phyloP scores from a whole-genome alignment of 192 early-diverging fungal species.

The Phycomyces blakesleeanus region DNA sequence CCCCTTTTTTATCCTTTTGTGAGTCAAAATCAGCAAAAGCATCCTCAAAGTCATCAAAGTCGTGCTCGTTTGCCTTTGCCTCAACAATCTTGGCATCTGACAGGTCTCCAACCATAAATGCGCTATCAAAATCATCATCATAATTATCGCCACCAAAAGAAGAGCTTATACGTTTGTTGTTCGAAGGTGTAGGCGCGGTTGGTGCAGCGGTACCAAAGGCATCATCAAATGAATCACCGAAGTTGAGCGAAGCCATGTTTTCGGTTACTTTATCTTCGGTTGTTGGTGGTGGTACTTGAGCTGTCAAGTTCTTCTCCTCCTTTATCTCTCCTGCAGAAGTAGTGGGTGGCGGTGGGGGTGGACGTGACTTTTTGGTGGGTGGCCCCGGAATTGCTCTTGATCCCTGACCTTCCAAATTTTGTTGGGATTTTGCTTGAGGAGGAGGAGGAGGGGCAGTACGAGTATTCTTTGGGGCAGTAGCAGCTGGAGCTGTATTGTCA shows the following conservation, averaged over 20 bases:
- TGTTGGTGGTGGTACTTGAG: not conserved
- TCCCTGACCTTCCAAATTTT: not conserved
- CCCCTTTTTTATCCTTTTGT: not conserved
- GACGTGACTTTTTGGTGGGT: slow-evolving; percentile 3
- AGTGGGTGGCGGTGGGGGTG: slow-evolving; percentile 13
- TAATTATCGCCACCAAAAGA: not conserved
- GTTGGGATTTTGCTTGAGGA: slow-evolving; percentile 14
- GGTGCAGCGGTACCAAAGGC: slow-evolving; percentile 15
- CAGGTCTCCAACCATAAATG: slow-evolving; percentile 8
- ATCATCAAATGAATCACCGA: slow-evolving; percentile 29
- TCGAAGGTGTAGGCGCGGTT: not conserved
- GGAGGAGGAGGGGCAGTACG: slow-evolving; percentile 13
- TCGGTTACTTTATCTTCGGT: not conserved
- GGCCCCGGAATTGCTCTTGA: not conserved
- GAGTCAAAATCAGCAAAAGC: slow-evolving; percentile 21
- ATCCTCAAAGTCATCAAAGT: slow-evolving; percentile 29
- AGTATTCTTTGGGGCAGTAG: not conserved
- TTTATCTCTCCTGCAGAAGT: not conserved
- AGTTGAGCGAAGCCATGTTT: not conserved
- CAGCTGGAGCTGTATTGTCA: not conserved
- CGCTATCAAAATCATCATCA: slow-evolving; percentile 16
- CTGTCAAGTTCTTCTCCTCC: not conserved
- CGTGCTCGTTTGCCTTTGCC: slow-evolving; percentile 2
- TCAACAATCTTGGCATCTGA: slow-evolving; percentile 10
- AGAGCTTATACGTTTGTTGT: not conserved